Base-by-base conservation (phyloP, 2,329 filamentous ascomycete species). In the Pestalotiopsis sp. region DNA sequence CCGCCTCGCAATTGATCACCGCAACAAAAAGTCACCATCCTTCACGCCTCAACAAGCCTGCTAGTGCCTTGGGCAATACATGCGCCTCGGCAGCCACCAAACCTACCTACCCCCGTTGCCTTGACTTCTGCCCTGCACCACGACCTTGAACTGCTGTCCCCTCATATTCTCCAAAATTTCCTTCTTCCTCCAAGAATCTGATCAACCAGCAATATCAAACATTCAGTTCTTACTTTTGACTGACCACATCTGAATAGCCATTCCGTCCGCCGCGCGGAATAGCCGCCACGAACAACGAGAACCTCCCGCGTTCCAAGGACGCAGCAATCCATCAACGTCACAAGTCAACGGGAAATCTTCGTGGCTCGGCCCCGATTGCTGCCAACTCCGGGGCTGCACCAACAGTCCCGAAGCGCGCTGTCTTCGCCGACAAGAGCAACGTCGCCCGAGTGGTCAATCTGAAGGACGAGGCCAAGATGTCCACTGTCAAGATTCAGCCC, bases 401-500 rank as follows among this genome's bases (percentile, higher is more conserved):
- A 79, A 86, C 86, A 66, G 85, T 88, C 68, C 85, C 90, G 67
- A 96, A 95, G 83, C 90, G 94, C 73, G 90, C 91, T 71, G 93
- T 90, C 13, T 94, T 97, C 80, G 92, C 89, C 64, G 94, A 97
- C 78, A 87, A 96, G 70, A 96, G 92, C 84, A 95, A 95, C 76
- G 90, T 69, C 82, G 70, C 69, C 61, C 77, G 79, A 60, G 52
- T 69, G 14, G 67, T 66, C 61, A 63, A 68, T 67, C 72, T 38
- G 57, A 69, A 25, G 69, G 71, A 72, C 45, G 75, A 74, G 41
- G 69, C 75, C 76, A 81, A 64, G 73, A 79, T 38, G 75, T 49
- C 71, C 3, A 63, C 70, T 38, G 62, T 62, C 36, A 72, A 74
- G 38, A 66, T 74, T 2, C 68, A 71, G 17, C 71, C 78, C 36